These are phyloP conservation scores for Canariomyces notabilis DNA, from an alignment of 2,329 filamentous ascomycete genomes.

Conservation along the genomic window DNA sequence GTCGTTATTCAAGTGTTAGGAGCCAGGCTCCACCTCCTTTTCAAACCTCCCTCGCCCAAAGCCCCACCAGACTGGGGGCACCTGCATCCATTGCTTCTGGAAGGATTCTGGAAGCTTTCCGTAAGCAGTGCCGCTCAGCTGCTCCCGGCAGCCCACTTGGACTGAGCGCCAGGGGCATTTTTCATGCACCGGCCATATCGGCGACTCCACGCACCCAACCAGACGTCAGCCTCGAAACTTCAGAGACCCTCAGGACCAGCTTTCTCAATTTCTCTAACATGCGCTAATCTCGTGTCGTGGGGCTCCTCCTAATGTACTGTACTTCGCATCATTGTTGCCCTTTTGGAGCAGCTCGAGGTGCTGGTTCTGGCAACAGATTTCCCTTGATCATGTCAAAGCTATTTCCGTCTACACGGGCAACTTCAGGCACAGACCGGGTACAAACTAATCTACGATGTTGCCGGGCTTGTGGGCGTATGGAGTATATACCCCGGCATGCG, in stretches of 20 bases:
- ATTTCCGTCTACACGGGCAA: too few relatives aligned
- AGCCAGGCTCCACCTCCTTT: too few relatives aligned
- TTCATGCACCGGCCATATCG: conserved; percentile 18
- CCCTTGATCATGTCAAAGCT: too few relatives aligned
- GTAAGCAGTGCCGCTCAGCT: conserved; percentile 14
- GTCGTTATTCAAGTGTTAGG: too few relatives aligned
- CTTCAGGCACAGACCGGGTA: too few relatives aligned
- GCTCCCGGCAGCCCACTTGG: not conserved
- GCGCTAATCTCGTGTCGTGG: conserved; percentile 14
- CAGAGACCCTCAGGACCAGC: not conserved
- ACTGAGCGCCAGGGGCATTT: conserved; percentile 4
- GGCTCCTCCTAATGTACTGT: not conserved
- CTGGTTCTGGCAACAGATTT: not conserved
- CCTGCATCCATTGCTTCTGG: conserved; percentile 21
- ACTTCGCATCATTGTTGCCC: conserved; percentile 3
- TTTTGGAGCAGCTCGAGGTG: not conserved
- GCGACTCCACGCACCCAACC: conserved; percentile 14
- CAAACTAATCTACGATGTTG: too few relatives aligned
- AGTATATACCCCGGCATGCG: too few relatives aligned
- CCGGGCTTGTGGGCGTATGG: too few relatives aligned
- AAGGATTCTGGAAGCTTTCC: conserved; percentile 24
- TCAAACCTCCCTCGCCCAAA: too few relatives aligned
- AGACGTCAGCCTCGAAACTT: conserved; percentile 1
- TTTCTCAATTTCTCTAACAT: conserved; percentile 8
- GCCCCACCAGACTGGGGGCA: too few relatives aligned